phyloP scores from a whole-genome alignment of 176 grass and related monocot species.

The Oryza officinalis region DNA sequence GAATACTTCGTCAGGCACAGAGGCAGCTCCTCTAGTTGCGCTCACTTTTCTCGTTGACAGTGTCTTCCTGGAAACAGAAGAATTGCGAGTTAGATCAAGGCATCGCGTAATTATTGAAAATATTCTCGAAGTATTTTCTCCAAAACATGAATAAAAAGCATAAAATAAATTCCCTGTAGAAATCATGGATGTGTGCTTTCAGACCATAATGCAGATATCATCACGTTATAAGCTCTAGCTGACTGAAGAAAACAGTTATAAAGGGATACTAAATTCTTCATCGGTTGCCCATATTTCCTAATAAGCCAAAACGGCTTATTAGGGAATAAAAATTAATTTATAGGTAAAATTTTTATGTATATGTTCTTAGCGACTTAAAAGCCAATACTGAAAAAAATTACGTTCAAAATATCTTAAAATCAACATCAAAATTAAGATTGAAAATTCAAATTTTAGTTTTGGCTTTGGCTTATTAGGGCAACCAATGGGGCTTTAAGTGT shows the following conservation, averaged over 20 bases:
- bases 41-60: constrained; percentile 69
- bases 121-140: background rate
- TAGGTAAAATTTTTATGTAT: too few species aligned
- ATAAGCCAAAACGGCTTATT: too few species aligned
- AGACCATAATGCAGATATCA: background rate
- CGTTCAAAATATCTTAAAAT: too few species aligned
- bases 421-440: too few species aligned
- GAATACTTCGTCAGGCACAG: constrained; percentile 90
- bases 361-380: too few species aligned
- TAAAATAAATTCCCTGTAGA: background rate
- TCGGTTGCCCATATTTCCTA: too few species aligned
- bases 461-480: too few species aligned
- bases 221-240: background rate
- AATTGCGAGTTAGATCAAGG: background rate
- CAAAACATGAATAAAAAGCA: background rate
- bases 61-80: constrained; percentile 62
- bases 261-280: background rate
- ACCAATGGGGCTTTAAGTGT: too few species aligned
- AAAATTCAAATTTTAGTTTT: too few species aligned
- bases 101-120: background rate
- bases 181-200: background rate
- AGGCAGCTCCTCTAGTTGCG: constrained; percentile 63
- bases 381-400: too few species aligned
- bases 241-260: background rate
- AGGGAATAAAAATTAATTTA: too few species aligned